These are phyloP conservation scores for Blattamonas nauphoetae DNA, from an alignment of 78 protist genomes.

Conservation along the genomic window DNA sequence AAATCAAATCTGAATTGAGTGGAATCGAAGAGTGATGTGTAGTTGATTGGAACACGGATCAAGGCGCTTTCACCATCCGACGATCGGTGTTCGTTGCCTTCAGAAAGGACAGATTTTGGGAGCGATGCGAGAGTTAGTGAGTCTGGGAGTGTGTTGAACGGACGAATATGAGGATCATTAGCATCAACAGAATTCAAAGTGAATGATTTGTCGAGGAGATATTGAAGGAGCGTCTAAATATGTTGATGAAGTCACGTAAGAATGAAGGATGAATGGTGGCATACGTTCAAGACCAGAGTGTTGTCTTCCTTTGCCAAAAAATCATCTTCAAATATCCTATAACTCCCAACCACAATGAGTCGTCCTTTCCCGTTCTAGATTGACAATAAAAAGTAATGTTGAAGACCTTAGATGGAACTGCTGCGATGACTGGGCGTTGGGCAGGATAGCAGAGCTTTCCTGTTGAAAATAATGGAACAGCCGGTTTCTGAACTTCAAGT, in stretches of 20 bases:
- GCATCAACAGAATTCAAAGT: background rate
- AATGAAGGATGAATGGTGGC: background rate
- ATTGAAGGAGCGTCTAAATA: background rate
- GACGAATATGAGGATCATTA: background rate
- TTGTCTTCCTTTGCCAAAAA: background rate
- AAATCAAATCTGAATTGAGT: conserved; percentile 41
- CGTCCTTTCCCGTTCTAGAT: background rate
- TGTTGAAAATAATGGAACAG: conserved; percentile 56
- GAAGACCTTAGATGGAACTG: background rate
- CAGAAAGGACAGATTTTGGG: conserved; percentile 39
- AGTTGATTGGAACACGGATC: conserved; percentile 47
- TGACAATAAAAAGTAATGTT: too few relatives aligned
- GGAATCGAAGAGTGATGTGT: conserved; percentile 44
- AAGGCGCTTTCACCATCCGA: conserved; percentile 29
- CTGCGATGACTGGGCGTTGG: conserved; percentile 46
- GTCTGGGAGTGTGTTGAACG: background rate
- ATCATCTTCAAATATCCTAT: background rate
- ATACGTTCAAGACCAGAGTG: background rate
- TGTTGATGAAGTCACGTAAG: too few relatives aligned
- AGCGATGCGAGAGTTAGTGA: conserved; percentile 35
- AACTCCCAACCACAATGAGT: background rate
- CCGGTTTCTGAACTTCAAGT: conserved; percentile 61
- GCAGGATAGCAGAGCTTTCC: conserved; percentile 55
- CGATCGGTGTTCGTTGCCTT: too few relatives aligned
- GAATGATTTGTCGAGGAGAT: background rate